Evolutionary conservation across 176 grass and related monocot genomes (phyloP), one percentile per base, ranked within the genome.

Genomic region (Thalia dealbata): DNA sequence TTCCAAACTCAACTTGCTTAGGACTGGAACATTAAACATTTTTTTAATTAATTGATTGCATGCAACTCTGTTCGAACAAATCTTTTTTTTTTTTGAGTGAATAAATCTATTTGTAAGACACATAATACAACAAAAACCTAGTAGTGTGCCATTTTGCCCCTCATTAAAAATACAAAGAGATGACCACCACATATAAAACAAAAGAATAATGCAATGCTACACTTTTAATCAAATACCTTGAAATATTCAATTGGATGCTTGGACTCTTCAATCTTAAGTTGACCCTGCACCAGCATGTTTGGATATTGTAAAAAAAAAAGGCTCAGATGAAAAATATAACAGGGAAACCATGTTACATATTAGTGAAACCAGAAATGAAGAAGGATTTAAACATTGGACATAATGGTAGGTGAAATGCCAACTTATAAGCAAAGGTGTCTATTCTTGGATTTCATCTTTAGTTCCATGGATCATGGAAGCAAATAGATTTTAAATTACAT

Each of bases 241-340:
- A 99, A 99, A 84, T 89, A 78, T 72, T 91, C 95, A 72, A 99
- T 69, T 72, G 90, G 83, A 48, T 93, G 70, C 71, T 88, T 99
- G 45, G 87, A 64, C 56, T 99, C 95, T 79, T 87, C 95, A 81
- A 93, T 82, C 52, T 85, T 86, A 85, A 99, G 88, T 88, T 99
- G 95, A 81, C 67, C 95, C 95, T 99, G 85, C 71, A 86, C 42
- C 76, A 67, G 73, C 46, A 75, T 76, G 41, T 64, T 15, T 45
- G 24, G 23, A 76, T 15, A 7, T 27, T 26, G 24, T 12, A 63
- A 12, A 28, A 68, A 45, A 22, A 44, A 30, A 10, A 32, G 28
- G 21, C 65, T 68, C 11, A 68, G 18, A 68, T 44, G 21, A 68
- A 68, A 68, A 10, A 22, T n/a, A 16, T 23, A 68, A 3, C 8